Percentiles rank a stretch among this genome's conserved stretches.
phyloP scores from a whole-genome alignment of 345 rosid species.

The Hibiscus syriacus region DNA sequence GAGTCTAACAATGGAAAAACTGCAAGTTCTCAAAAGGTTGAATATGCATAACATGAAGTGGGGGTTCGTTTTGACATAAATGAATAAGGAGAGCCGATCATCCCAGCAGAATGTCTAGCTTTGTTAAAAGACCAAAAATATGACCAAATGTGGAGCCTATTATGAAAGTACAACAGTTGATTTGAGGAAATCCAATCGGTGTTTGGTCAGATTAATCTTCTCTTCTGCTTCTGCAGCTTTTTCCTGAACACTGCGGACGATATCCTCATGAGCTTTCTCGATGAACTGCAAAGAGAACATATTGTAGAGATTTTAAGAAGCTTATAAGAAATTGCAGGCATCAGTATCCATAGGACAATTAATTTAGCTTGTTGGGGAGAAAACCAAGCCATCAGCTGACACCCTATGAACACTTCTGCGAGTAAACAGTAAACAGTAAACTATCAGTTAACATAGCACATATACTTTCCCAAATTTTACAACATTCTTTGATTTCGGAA shows the following conservation, averaged over 20 bases:
- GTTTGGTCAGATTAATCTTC: conserved; percentile 75
- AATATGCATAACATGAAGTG: not conserved
- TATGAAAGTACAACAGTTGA: conserved; percentile 54
- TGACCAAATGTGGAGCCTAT: conserved; percentile 16
- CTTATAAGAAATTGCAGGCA: not conserved
- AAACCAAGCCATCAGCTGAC: not conserved
- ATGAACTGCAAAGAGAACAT: conserved; percentile 44
- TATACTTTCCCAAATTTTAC: not conserved
- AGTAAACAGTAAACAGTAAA: not conserved
- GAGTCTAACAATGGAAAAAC: not conserved
- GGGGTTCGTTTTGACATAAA: not conserved
- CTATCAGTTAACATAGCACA: not conserved
- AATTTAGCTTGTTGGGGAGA: not conserved
- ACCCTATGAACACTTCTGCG: not conserved
- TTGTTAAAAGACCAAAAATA: not conserved
- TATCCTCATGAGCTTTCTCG: conserved; percentile 79
- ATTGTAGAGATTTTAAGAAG: not conserved
- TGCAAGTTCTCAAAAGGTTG: not conserved
- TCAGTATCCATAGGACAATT: not conserved
- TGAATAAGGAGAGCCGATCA: too few relatives aligned
- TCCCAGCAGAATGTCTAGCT: not conserved
- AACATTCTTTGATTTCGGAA: not conserved
- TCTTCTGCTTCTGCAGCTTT: conserved; percentile 88
- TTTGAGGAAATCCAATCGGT: conserved; percentile 64
- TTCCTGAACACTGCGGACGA: conserved; percentile 67